These are phyloP conservation scores for Iris pallida DNA, from an alignment of 116 monocot genomes.

Conservation along the genomic window DNA sequence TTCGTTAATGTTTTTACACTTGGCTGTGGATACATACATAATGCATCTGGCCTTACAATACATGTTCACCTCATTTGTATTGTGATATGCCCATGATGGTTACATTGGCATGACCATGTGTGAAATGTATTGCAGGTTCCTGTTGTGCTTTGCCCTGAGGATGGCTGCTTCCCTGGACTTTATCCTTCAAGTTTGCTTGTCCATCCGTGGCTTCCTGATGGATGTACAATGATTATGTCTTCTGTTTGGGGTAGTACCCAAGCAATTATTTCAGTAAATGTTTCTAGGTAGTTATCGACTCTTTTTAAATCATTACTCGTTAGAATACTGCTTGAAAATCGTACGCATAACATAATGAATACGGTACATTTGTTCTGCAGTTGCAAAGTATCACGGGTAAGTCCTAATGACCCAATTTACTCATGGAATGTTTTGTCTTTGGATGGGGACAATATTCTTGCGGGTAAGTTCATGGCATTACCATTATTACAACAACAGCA, in stretches of 20 bases:
- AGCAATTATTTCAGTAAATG: slow-evolving; percentile 79
- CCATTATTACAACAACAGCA: neutral
- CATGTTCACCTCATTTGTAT: neutral
- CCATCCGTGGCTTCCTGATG: slow-evolving; percentile 93
- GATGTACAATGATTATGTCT: slow-evolving; percentile 64
- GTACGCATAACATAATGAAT: slow-evolving; percentile 1
- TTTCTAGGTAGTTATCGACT: slow-evolving; percentile 43
- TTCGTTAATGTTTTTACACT: no score
- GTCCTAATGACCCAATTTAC: slow-evolving; percentile 53
- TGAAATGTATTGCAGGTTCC: slow-evolving; percentile 51
- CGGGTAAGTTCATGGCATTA: slow-evolving; percentile 44
- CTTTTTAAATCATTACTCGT: neutral
- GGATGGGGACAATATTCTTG: slow-evolving; percentile 78
- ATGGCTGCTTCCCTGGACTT: slow-evolving; percentile 86
- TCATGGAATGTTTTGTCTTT: slow-evolving; percentile 85
- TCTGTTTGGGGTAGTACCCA: slow-evolving; percentile 76
- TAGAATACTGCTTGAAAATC: neutral
- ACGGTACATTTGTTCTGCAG: slow-evolving; percentile 29
- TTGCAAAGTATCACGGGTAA: slow-evolving; percentile 52
- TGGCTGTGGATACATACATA: no score
- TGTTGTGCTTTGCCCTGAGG: slow-evolving; percentile 69
- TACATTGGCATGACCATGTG: neutral
- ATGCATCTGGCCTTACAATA: no score
- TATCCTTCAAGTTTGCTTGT: slow-evolving; percentile 56
- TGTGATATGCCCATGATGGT: neutral